Base-by-base conservation (phyloP, 257 asterid genomes). In the Leptodermis oblonga region DNA sequence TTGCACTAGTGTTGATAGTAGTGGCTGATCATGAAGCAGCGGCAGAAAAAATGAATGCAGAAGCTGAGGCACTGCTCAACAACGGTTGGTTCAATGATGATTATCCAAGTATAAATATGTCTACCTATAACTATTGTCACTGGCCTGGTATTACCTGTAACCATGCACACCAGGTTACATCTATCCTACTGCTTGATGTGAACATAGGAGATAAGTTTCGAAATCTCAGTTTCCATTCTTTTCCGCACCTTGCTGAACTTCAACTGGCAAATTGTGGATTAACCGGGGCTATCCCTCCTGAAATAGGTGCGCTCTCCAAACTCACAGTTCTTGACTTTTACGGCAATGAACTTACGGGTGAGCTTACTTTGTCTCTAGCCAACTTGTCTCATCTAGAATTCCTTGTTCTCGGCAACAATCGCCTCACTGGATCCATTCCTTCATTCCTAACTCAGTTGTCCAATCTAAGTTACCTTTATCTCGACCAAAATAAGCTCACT, bases 221-320 rank as follows among this genome's bases (percentile, higher is more conserved):
- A 42, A 64, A 25, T 42, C 41, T 64, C 54, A 64, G 68, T 37
- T 64, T 64, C 15, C 52, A 43, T 64, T 41, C 68, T 14, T 42
- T 64, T n/a, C 68, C 54, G 3, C 4, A 12, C 54, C 53, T 64
- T 13, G 25, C 5, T 42, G 2, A 4, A 41, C 68, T 64, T 22
- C 28, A 11, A 11, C 43, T 46, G 30, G 25, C 0, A 8, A 12
- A 6, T 2, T 26, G 11, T 17, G 70, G 59, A 17, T 3, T 65
- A 12, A 28, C 37, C 3, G 59, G 70, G 7, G 10, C 22, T 12
- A 30, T 65, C 58, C 70, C 70, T 28, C 59, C 70, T 65, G 30
- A 65, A 17, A 46, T 65, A 28, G 70, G 43, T 46, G 30, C 14
- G 1, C 17, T 65, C 5, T 46, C 70, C 22, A 8, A 28, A 4